Conservation (phyloP, 225 moss, liverwort and hornwort species). For the Straminergon stramineum region DNA sequence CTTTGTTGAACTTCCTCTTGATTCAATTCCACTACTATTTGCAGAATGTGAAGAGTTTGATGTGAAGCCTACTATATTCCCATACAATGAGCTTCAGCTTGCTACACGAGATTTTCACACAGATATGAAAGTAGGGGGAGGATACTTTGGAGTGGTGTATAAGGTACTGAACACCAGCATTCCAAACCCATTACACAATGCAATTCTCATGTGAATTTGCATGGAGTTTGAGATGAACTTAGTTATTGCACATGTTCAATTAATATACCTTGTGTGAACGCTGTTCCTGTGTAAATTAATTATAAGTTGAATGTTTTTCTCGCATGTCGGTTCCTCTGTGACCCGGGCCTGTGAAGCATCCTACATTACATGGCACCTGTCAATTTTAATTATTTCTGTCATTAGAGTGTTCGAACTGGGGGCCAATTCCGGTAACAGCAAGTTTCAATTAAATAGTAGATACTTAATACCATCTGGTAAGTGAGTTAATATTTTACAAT, state of each 20-base stretch:
- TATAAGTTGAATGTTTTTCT: not conserved
- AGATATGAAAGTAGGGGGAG: not conserved
- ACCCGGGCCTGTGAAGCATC: not conserved
- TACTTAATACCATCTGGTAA: not conserved
- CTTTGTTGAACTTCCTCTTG: not conserved
- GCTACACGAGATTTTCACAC: not conserved
- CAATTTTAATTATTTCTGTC: not conserved
- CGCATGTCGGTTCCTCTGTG: too few relatives aligned
- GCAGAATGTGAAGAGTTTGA: not conserved
- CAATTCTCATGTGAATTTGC: not conserved
- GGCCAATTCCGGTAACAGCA: not conserved
- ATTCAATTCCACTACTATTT: not conserved
- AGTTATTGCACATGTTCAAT: not conserved
- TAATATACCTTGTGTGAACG: not conserved
- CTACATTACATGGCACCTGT: not conserved
- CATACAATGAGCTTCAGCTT: not conserved
- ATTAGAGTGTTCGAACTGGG: not conserved
- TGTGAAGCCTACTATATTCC: not conserved
- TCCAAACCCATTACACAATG: not conserved
- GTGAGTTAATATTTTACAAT: not conserved
- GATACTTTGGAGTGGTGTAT: not conserved
- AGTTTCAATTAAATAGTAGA: not conserved
- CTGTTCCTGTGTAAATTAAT: too few relatives aligned
- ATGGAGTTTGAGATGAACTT: not conserved
- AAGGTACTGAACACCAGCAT: not conserved